These are phyloP conservation scores for Clonostachys solani DNA, from an alignment of 2,329 filamentous ascomycete species.

Conservation along the genomic window DNA sequence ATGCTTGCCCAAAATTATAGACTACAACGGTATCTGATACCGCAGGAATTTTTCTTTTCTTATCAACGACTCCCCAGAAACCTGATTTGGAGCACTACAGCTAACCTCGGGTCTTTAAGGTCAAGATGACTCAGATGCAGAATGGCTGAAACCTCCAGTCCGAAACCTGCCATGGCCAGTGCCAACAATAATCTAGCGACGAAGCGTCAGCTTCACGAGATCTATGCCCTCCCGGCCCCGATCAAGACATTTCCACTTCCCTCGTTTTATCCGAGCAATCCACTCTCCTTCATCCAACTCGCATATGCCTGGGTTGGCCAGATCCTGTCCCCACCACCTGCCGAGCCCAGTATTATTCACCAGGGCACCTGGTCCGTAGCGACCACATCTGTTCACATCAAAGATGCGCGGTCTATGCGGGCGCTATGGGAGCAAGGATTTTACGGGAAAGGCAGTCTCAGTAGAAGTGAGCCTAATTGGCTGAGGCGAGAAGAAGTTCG, in stretches of 20 bases:
- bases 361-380: slow-evolving; percentile 75
- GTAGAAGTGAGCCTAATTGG: slow-evolving; percentile 94
- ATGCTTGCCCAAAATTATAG: slow-evolving; percentile 65
- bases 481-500: slow-evolving; percentile 75
- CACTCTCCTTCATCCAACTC: slow-evolving; percentile 79
- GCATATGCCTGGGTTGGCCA: slow-evolving; percentile 74
- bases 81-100: too few relatives aligned
- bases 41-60: slow-evolving; percentile 4
- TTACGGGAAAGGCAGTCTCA: slow-evolving; percentile 90
- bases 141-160: slow-evolving; percentile 33
- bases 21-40: slow-evolving; percentile 98
- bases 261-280: slow-evolving; percentile 86
- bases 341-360: slow-evolving; percentile 62
- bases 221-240: slow-evolving; percentile 79
- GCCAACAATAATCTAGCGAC: slow-evolving; percentile 18
- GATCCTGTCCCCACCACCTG: slow-evolving; percentile 60
- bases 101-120: slow-evolving; percentile 16
- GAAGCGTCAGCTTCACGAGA: slow-evolving; percentile 54
- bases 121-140: slow-evolving; percentile 39
- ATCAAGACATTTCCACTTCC: slow-evolving; percentile 81
- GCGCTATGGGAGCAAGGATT: slow-evolving; percentile 96
- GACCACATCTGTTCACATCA: slow-evolving; percentile 81
- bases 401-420: slow-evolving; percentile 68
- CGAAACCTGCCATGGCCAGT: slow-evolving; percentile 1
- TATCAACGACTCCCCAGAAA: too few relatives aligned